A percentile compares a stretch with the other conserved stretches of the same genome.
These are phyloP conservation scores for Thecamonas trahens DNA, from an alignment of 78 protist genomes.

Conservation along the genomic window DNA sequence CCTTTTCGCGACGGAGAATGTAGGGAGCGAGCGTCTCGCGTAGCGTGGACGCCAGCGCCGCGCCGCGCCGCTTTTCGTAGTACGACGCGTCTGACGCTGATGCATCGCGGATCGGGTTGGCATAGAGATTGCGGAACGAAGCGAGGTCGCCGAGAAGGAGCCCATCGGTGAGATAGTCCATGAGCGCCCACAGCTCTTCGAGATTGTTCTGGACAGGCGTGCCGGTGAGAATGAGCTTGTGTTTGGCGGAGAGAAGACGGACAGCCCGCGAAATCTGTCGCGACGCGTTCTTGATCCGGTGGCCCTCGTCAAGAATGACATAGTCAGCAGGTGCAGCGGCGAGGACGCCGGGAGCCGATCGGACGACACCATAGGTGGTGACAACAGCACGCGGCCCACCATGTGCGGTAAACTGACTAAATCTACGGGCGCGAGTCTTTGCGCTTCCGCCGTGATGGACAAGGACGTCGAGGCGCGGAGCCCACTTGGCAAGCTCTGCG, in stretches of 20 bases:
- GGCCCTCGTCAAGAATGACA: conserved; percentile 38
- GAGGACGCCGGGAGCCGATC: neutral
- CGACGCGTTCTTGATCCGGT: neutral
- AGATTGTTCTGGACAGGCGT: conserved; percentile 77
- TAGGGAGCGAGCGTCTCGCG: conserved; percentile 43
- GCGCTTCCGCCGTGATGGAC: no score
- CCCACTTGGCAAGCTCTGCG: conserved; percentile 1
- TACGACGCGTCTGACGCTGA: neutral
- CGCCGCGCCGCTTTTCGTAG: conserved; percentile 11
- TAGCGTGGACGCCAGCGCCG: conserved; percentile 22
- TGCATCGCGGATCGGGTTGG: conserved; percentile 22
- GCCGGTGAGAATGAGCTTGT: conserved; percentile 61
- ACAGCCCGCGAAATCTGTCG: neutral
- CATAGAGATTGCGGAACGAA: conserved; percentile 11
- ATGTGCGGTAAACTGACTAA: neutral
- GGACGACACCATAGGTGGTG: neutral
- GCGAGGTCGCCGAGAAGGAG: conserved; percentile 39
- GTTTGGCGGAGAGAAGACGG: neutral
- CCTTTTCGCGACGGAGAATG: conserved; percentile 69
- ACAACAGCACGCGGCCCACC: neutral
- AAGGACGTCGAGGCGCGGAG: neutral
- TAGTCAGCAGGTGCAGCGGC: neutral
- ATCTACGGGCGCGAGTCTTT: no score
- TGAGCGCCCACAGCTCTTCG: conserved; percentile 66
- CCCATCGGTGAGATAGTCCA: conserved; percentile 43